Evolutionary conservation across 208 protist species (phyloP).

Genomic region (Leishmania aethiopica): DNA sequence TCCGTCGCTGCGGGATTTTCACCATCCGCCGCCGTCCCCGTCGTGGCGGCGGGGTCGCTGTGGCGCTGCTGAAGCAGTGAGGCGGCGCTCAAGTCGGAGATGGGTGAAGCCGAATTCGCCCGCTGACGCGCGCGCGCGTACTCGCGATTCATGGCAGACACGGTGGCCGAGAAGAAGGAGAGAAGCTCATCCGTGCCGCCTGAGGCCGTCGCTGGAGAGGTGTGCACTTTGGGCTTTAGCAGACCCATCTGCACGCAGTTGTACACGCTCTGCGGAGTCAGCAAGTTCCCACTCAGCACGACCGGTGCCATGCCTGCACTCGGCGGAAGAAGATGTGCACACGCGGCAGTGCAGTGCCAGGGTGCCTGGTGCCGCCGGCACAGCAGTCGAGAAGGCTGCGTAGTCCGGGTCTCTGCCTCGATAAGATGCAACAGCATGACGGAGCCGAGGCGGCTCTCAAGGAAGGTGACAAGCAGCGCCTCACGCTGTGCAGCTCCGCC

Average conservation of each 20-base stretch:
- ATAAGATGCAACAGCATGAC: conserved; percentile 54
- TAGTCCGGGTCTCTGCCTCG: conserved; percentile 48
- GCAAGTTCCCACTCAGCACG: conserved; percentile 33
- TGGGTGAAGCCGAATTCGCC: not conserved
- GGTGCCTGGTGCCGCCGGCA: conserved; percentile 12
- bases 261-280: conserved; percentile 46
- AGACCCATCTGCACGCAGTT: conserved; percentile 35
- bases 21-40: not conserved
- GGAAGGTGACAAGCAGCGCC: conserved; percentile 45
- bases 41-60: not conserved
- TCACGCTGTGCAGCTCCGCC: conserved; percentile 49
- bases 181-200: conserved; percentile 6
- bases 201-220: not conserved
- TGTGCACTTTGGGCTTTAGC: not conserved
- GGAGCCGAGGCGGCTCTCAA: conserved; percentile 35
- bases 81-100: not conserved
- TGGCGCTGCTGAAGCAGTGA: not conserved
- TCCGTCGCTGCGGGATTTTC: not conserved
- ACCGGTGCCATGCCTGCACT: conserved; percentile 20
- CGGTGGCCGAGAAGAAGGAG: conserved; percentile 18
- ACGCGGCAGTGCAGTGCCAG: conserved; percentile 32
- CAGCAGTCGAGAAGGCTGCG: conserved; percentile 42
- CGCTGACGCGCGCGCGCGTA: conserved; percentile 18
- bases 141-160: conserved; percentile 39
- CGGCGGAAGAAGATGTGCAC: conserved; percentile 56